phyloP scores from a whole-genome alignment of 345 rosid species.

The Arabidopsis arenosa region DNA sequence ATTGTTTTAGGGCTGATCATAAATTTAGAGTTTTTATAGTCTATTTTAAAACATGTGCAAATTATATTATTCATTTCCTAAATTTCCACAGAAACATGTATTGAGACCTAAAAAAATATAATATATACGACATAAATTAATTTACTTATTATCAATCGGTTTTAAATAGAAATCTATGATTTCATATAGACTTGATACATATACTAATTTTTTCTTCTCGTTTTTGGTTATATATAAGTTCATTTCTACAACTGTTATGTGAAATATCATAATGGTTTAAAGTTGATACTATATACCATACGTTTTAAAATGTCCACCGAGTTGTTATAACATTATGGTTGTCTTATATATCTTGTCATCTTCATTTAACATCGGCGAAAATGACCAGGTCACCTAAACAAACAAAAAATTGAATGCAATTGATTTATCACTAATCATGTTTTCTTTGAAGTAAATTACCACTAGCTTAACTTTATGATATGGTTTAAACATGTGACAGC shows the following conservation, averaged over 20 bases:
- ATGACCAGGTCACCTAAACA: neutral
- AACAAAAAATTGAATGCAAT: neutral
- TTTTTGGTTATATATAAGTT: no score
- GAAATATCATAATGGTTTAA: neutral
- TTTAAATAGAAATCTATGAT: no score
- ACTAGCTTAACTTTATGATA: neutral
- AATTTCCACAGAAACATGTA: no score
- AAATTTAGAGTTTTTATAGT: neutral
- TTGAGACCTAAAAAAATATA: no score
- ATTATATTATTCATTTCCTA: neutral
- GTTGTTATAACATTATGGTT: neutral
- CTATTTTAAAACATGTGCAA: neutral
- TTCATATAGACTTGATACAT: no score
- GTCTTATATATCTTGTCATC: neutral
- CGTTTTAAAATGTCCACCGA: neutral
- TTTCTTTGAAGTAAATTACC: neutral
- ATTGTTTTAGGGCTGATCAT: neutral
- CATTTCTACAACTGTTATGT: neutral
- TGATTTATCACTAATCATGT: neutral
- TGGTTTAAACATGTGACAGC: slow-evolving; percentile 1
- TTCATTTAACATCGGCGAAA: neutral
- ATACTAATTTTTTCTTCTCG: no score
- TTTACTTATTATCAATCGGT: no score
- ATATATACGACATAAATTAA: no score
- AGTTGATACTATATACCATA: neutral